These are phyloP conservation scores for Sordariomycetes sp. DNA, from an alignment of 2,329 filamentous ascomycete species.

Conservation along the genomic window DNA sequence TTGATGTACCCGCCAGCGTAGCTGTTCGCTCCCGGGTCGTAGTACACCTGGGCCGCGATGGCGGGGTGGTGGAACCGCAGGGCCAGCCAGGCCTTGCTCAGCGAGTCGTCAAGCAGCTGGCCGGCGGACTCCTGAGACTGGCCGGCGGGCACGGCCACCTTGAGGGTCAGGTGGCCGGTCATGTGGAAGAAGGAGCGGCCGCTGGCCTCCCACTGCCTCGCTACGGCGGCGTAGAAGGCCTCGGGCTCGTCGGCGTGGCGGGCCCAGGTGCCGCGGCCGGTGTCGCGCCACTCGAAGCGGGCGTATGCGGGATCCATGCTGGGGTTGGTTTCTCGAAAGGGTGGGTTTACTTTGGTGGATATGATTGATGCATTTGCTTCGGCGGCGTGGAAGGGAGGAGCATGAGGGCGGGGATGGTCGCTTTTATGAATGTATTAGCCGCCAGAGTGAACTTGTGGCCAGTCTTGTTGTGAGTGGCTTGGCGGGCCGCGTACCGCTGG, in stretches of 20 bases:
- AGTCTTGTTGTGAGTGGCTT: too few species aligned
- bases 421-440: too few species aligned
- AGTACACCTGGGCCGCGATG: constrained; percentile 16
- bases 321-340: neutral
- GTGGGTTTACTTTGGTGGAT: too few species aligned
- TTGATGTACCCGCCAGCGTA: constrained; percentile 17
- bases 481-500: too few species aligned
- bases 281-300: constrained; percentile 14
- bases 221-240: constrained; percentile 25
- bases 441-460: too few species aligned
- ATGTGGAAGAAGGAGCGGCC: constrained; percentile 29
- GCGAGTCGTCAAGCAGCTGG: constrained; percentile 14
- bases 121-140: constrained; percentile 5
- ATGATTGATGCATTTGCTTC: too few species aligned
- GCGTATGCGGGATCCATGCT: neutral
- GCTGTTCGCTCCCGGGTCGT: too few species aligned
- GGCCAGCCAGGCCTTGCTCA: constrained; percentile 21
- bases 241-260: constrained; percentile 29
- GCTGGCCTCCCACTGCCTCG: constrained; percentile 20
- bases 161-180: constrained; percentile 23
- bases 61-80: constrained; percentile 21
- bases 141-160: neutral
- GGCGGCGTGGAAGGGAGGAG: too few species aligned
- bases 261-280: constrained; percentile 16
- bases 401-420: too few species aligned